These are phyloP conservation scores for Rubroboletus satanas DNA, from an alignment of 768 basidiomycete genomes.

Conservation along the genomic window DNA sequence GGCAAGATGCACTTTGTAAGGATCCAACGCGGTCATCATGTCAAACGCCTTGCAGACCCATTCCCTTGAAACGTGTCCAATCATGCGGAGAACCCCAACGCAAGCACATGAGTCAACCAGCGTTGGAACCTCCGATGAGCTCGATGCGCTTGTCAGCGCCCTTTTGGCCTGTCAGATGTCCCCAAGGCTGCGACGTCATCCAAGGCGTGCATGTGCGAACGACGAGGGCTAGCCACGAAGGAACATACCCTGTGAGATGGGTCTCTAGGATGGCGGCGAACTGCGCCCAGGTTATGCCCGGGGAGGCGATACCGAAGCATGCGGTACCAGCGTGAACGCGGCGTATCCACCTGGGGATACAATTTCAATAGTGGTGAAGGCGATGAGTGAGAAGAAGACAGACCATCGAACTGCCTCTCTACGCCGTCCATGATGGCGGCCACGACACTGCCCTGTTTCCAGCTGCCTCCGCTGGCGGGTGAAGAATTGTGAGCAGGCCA, in stretches of 20 bases:
- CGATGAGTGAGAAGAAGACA: not conserved
- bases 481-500: too few relatives aligned
- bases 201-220: not conserved
- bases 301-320: slow-evolving; percentile 21
- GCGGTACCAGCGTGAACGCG: slow-evolving; percentile 25
- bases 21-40: too few relatives aligned
- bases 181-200: not conserved
- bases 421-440: not conserved
- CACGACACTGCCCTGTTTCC: not conserved
- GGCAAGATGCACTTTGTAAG: too few relatives aligned
- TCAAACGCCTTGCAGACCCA: too few relatives aligned
- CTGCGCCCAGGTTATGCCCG: not conserved
- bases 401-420: not conserved
- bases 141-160: too few relatives aligned
- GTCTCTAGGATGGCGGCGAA: not conserved
- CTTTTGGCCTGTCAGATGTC: too few relatives aligned
- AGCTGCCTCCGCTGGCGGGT: not conserved
- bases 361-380: not conserved
- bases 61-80: too few relatives aligned
- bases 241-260: not conserved
- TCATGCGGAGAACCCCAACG: too few relatives aligned
- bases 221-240: not conserved
- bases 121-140: too few relatives aligned
- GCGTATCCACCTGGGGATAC: slow-evolving; percentile 5
- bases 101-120: too few relatives aligned